A percentile compares a stretch with the other conserved stretches of the same genome.
phyloP scores from a whole-genome alignment of 805 yeast genomes.

The Suhomyces sp. region DNA sequence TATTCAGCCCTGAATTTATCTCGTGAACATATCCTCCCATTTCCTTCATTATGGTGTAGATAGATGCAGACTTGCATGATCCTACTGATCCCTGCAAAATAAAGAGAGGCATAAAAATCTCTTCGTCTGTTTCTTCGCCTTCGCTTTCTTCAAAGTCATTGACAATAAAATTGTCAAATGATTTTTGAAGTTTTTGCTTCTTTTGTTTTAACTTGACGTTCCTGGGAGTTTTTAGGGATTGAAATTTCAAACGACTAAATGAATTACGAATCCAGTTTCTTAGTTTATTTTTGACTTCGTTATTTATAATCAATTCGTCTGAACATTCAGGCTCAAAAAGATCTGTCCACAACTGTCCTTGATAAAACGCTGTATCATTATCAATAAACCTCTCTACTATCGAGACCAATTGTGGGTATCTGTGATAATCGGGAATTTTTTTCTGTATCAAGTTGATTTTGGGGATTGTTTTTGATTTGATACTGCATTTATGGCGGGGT shows the following conservation, averaged over 20 bases:
- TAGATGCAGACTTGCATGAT: conserved; percentile 72
- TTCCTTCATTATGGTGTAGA: conserved; percentile 64
- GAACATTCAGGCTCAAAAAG: conserved; percentile 40
- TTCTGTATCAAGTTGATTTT: conserved; percentile 1
- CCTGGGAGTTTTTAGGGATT: conserved; percentile 32
- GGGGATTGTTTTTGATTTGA: background rate
- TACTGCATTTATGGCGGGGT: background rate
- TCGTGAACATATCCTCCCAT: conserved; percentile 75
- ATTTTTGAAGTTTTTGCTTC: conserved; percentile 17
- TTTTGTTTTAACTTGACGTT: conserved; percentile 25
- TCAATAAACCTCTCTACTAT: conserved; percentile 11
- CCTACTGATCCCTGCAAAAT: conserved; percentile 71
- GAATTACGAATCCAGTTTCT: conserved; percentile 41
- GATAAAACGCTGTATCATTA: background rate
- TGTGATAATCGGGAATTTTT: conserved; percentile 10
- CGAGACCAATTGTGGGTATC: conserved; percentile 10
- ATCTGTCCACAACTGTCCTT: conserved; percentile 38
- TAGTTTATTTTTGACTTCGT: conserved; percentile 19
- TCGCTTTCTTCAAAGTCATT: conserved; percentile 24
- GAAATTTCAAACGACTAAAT: conserved; percentile 30
- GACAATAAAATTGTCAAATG: conserved; percentile 41
- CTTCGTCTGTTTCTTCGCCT: conserved; percentile 31
- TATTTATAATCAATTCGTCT: conserved; percentile 33
- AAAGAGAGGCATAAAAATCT: conserved; percentile 56
- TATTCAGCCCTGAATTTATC: conserved; percentile 66